A percentile compares a stretch with the other conserved stretches of the same genome.
These are phyloP conservation scores for Pseudonitzschia delicatissima DNA, from an alignment of 108 stramenopile genomes.

Conservation along the genomic window DNA sequence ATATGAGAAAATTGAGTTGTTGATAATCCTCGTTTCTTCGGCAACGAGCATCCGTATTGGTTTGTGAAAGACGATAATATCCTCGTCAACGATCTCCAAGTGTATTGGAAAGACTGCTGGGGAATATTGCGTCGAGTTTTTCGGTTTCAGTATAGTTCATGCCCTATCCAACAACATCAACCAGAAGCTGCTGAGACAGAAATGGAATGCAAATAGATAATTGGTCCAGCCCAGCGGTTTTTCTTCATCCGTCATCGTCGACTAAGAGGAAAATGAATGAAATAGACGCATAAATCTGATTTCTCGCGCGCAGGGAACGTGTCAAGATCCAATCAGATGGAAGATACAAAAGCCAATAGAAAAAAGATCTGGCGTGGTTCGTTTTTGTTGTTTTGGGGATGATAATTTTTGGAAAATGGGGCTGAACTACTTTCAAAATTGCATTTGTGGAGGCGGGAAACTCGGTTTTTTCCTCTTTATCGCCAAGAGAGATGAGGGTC, in stretches of 20 bases:
- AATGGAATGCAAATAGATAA: background rate
- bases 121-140: too few relatives aligned
- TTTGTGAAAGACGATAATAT: too few relatives aligned
- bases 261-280: background rate
- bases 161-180: background rate
- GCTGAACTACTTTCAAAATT: too few relatives aligned
- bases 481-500: background rate
- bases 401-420: too few relatives aligned
- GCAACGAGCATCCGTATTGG: background rate
- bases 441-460: too few relatives aligned
- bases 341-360: slow-evolving; percentile 5
- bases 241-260: background rate
- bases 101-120: too few relatives aligned
- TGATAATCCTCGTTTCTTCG: too few relatives aligned
- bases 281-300: too few relatives aligned
- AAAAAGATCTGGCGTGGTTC: background rate
- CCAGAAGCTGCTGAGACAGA: background rate
- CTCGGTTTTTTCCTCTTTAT: background rate
- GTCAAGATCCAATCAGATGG: slow-evolving; percentile 6
- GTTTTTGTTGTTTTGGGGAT: background rate
- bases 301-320: background rate
- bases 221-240: background rate
- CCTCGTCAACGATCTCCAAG: too few relatives aligned
- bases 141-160: too few relatives aligned
- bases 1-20: too few relatives aligned